Evolutionary conservation across 2,329 filamentous ascomycete species (phyloP).

Genomic region (Aureobasidium sp.): DNA sequence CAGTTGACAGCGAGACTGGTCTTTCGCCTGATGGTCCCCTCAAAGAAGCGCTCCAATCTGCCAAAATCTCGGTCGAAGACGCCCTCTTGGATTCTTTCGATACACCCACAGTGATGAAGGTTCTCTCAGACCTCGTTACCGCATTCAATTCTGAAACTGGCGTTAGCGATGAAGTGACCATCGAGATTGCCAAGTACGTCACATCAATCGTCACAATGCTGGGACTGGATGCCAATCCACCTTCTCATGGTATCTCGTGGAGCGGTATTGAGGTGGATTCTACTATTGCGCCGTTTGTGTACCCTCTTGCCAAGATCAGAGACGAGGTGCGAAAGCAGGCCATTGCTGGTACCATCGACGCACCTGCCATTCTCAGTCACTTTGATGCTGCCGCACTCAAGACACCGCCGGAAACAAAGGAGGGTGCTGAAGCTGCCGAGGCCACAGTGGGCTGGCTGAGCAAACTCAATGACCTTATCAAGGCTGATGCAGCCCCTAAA

Average conservation of each 20-base stretch:
- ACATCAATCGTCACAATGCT: conserved; percentile 80
- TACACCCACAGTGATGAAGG: conserved; percentile 69
- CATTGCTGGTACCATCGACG: conserved; percentile 42
- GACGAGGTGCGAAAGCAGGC: conserved; percentile 53
- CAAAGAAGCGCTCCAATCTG: conserved; percentile 39
- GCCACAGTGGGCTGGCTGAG: conserved; percentile 50
- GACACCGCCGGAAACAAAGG: conserved; percentile 18
- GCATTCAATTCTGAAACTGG: conserved; percentile 58
- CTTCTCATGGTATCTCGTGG: conserved; percentile 51
- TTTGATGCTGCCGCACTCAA: conserved; percentile 18
- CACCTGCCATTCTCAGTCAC: conserved; percentile 25
- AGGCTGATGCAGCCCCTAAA: conserved; percentile 52
- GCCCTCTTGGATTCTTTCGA: conserved; percentile 82
- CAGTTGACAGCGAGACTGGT: conserved; percentile 20
- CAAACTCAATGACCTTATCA: conserved; percentile 51
- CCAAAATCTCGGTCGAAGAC: conserved; percentile 52
- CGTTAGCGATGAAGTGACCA: conserved; percentile 41
- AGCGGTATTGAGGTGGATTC: conserved; percentile 57
- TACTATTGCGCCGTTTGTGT: conserved; percentile 53
- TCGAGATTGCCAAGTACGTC: conserved; percentile 64
- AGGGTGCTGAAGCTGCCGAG: conserved; percentile 38
- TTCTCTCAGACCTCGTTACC: conserved; percentile 71
- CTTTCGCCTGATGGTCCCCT: conserved; percentile 26
- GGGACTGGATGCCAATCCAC: conserved; percentile 60
- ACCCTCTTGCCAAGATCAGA: conserved; percentile 50